Conservation (phyloP, 495 filamentous ascomycete genomes). For the Xylaria venustula region DNA sequence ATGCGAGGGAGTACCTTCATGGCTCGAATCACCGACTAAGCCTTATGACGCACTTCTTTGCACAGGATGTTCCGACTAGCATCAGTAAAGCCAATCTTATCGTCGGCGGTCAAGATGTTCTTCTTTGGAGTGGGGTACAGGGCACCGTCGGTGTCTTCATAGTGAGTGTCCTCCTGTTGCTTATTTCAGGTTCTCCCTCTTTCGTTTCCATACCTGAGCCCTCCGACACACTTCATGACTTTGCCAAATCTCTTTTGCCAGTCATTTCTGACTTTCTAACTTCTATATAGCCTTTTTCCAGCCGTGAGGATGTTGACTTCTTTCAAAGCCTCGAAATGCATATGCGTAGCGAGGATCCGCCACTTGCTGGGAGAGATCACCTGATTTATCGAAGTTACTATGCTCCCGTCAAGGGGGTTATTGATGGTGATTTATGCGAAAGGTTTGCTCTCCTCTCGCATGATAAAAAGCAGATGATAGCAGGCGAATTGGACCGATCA, state of each 20-base stretch:
- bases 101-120: slow-evolving; percentile 83
- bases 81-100: slow-evolving; percentile 88
- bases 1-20: slow-evolving; percentile 84
- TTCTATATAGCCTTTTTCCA: slow-evolving; percentile 64
- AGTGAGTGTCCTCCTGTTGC: slow-evolving; percentile 3
- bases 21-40: slow-evolving; percentile 82
- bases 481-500: slow-evolving; percentile 84
- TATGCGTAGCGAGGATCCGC: slow-evolving; percentile 77
- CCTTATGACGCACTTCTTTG: slow-evolving; percentile 82
- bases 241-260: too few species aligned
- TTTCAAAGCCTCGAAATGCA: slow-evolving; percentile 92
- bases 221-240: too few species aligned
- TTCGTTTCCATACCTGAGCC: too few species aligned
- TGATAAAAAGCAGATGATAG: slow-evolving; percentile 93
- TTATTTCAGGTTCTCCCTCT: too few species aligned
- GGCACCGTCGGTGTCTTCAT: slow-evolving; percentile 91
- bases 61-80: slow-evolving; percentile 88
- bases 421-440: slow-evolving; percentile 98
- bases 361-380: slow-evolving; percentile 88
- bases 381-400: slow-evolving; percentile 94
- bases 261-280: too few species aligned
- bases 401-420: slow-evolving; percentile 92
- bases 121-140: slow-evolving; percentile 92
- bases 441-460: slow-evolving; percentile 75
- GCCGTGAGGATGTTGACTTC: slow-evolving; percentile 92